Base-by-base conservation (phyloP, 495 filamentous ascomycete genomes). In the Penicillium daleae region DNA sequence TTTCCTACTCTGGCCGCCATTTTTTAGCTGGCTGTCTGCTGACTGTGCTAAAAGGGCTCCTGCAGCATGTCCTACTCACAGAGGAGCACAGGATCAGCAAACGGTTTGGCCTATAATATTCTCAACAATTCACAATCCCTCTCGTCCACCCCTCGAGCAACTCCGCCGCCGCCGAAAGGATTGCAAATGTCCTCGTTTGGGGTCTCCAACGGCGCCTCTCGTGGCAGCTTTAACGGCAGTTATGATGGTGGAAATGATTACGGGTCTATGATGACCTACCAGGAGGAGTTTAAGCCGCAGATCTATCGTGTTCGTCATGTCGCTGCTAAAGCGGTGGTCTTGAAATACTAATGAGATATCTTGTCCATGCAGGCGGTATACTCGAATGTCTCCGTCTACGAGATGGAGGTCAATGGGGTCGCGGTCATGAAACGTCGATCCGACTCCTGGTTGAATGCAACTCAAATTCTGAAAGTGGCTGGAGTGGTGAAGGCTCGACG, bases 401-500 rank as follows among this genome's bases (percentile, higher is more conserved):
- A 99, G 71, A 97, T 97, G 92, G 92, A 97, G 72, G 90, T 97
- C 59, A 93, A 97, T 72, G 84, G 84, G 24, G 81, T 98, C 60
- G 90, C 91, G 15, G 92, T 97, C 22, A 99, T 99, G 95, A 91
- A 94, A 64, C 88, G 95, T 56, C 90, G 94, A 42, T 86, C 86
- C 59, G 93, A 97, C 71, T 91, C 91, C 59, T 97, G 93, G 92
- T 78, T 97, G 65, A 97, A 97, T 73, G 93, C 93, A 21, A 97
- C 93, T 8, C 93, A 97, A 72, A 97, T 97, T 56, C 78, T 97
- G 51, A 99, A 99, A 74, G 92, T 99, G 31, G 95, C 95, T 15
- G 92, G 92, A 29, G 92, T 99, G 46, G 93, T 96, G 64, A 99
- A 99, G 76, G 95, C 94, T 42, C 93, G 96, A 70, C 87, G 95